Base-by-base conservation (phyloP, 192 early-diverging fungal species). In the Podochytrium sp. region DNA sequence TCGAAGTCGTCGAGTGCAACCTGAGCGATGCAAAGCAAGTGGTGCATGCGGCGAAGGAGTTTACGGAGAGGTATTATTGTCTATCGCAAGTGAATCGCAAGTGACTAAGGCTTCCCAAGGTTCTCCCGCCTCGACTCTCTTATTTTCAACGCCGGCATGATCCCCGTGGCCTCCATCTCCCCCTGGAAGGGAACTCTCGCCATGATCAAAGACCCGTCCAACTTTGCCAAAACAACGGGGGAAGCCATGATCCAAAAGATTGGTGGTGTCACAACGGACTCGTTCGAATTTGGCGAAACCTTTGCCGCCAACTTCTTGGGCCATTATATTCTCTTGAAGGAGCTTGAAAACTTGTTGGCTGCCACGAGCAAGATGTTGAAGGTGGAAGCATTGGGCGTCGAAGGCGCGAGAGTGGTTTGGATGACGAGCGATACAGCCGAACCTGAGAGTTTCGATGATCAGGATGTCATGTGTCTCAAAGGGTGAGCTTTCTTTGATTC, bases 251-350 rank as follows among this genome's bases (percentile, higher is more conserved):
- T 73, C 30, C 86, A 87, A 69, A n/a, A 40, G 14, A 53, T 30
- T 3, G 86, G 86, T 38, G 47, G 16, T 7, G n/a, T 55, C 29
- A 85, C 81, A 12, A 38, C 38, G 1, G 81, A 87, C 33, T 77
- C 78, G 1, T 61, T 83, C 2, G 6, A 65, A 14, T 70, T 69
- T 34, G 85, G 85, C 33, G 53, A 67, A 32, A 69, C 71, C n/a
- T 87, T 87, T 79, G 79, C 80, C n/a, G 81, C 81, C 25, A 87
- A 87, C 60, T 77, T 81, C 14, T 81, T 84, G 61, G 85, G 85
- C 23, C 85, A 87, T 58, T 87, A 79, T 68, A 68, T 83, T 3
- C 56, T 87, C 37, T 71, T 83, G 63, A 25, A 65, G 20, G 66
- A 80, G 39, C 53, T 78, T 3, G 73, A 69, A 47, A 32, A 43